Percentiles rank a stretch among this genome's conserved stretches.
Evolutionary conservation across 495 filamentous ascomycete species (phyloP).

Genomic region (Penicillium tannophilum): DNA sequence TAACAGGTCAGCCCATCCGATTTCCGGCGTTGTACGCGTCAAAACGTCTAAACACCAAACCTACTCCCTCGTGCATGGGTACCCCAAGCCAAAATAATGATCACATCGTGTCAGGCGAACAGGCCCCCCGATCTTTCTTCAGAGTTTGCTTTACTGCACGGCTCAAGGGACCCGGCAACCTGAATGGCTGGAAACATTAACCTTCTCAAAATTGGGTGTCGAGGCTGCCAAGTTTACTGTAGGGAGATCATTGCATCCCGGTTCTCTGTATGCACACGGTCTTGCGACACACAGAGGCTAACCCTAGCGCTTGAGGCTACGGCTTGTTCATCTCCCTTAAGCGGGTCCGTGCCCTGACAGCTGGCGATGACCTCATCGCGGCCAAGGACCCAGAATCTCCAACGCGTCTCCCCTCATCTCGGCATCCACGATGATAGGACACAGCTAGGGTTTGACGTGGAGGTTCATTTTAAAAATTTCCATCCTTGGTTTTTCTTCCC

Average conservation of each 20-base stretch:
- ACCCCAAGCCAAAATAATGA: too few relatives aligned
- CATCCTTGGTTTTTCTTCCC: background rate
- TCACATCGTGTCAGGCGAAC: background rate
- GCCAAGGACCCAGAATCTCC: slow-evolving; percentile 5
- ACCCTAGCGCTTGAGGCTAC: background rate
- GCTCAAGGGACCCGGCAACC: background rate
- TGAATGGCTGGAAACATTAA: background rate
- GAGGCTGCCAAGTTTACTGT: background rate
- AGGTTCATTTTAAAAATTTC: background rate
- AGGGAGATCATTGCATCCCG: slow-evolving; percentile 1
- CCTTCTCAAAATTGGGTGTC: background rate
- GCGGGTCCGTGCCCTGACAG: slow-evolving; percentile 11
- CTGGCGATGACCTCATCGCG: slow-evolving; percentile 26
- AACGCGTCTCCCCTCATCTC: slow-evolving; percentile 11
- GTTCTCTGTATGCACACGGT: background rate
- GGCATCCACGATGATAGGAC: background rate
- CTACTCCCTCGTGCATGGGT: background rate
- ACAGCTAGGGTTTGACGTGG: background rate
- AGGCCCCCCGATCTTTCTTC: background rate
- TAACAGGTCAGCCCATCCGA: background rate
- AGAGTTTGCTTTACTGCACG: background rate
- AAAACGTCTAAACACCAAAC: background rate
- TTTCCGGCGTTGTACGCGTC: background rate
- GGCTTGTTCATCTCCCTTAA: background rate
- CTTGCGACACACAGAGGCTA: background rate